Evolutionary conservation across 2,329 filamentous ascomycete genomes (phyloP).

Genomic region (Claviceps fusiformis): DNA sequence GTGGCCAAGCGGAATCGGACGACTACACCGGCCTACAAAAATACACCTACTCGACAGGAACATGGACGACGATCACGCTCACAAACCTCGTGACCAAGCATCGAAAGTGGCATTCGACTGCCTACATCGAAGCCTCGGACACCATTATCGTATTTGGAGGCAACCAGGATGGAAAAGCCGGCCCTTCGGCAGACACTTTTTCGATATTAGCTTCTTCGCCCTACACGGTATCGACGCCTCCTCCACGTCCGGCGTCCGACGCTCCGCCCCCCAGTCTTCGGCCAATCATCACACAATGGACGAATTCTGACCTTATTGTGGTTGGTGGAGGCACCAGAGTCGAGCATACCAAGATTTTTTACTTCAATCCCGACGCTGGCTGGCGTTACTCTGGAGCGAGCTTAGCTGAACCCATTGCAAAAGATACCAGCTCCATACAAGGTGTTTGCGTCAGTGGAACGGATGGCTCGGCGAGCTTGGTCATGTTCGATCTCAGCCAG

Average conservation of each 20-base stretch:
- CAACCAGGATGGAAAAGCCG: conserved; percentile 42
- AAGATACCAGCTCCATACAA: conserved; percentile 42
- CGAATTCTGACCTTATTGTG: conserved; percentile 55
- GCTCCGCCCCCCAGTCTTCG: conserved; percentile 22
- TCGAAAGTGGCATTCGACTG: conserved; percentile 60
- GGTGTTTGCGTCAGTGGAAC: conserved; percentile 54
- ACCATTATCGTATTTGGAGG: conserved; percentile 74
- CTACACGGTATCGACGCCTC: conserved; percentile 46
- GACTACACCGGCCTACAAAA: conserved; percentile 65
- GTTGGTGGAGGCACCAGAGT: conserved; percentile 47
- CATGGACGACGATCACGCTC: conserved; percentile 36
- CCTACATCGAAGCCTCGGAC: conserved; percentile 57
- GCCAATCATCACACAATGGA: conserved; percentile 66
- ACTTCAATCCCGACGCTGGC: conserved; percentile 48
- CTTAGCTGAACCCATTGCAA: conserved; percentile 46
- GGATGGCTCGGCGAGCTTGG: conserved; percentile 66
- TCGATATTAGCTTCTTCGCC: conserved; percentile 54
- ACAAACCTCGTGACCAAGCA: conserved; percentile 45
- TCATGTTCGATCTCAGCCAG: conserved; percentile 61
- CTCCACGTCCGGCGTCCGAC: conserved; percentile 46
- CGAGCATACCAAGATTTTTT: conserved; percentile 52
- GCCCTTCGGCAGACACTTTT: conserved; percentile 60
- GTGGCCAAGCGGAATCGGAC: conserved; percentile 44
- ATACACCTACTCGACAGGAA: conserved; percentile 38
- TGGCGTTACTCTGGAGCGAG: conserved; percentile 58